Evolutionary conservation across 2,329 filamentous ascomycete genomes (phyloP).

Genomic region (Aspergillus sp.): DNA sequence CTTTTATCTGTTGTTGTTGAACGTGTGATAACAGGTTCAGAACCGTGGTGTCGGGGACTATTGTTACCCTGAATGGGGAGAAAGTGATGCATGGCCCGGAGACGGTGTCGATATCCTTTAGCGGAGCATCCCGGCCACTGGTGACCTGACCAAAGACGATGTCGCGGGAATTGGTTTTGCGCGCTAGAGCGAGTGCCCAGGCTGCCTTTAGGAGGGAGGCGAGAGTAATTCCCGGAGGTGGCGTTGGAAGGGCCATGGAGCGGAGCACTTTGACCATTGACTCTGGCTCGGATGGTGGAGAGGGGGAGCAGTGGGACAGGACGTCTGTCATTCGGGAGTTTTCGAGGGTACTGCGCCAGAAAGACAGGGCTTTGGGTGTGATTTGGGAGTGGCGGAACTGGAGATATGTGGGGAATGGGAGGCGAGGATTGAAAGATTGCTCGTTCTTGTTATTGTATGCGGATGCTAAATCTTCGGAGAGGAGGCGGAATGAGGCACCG

Average conservation of each 20-base stretch:
- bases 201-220: constrained; percentile 41
- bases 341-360: background rate
- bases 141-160: constrained; percentile 44
- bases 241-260: constrained; percentile 8
- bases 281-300: background rate
- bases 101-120: constrained; percentile 39
- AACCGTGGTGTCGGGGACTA: no score
- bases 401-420: background rate
- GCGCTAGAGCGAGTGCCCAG: constrained; percentile 39
- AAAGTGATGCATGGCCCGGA: constrained; percentile 30
- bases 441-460: background rate
- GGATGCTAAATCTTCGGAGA: background rate
- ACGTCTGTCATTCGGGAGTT: background rate
- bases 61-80: background rate
- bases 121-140: constrained; percentile 40
- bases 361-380: background rate
- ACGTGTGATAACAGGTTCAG: no score
- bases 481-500: background rate
- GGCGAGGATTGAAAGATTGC: background rate
- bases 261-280: background rate
- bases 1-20: no score
- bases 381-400: background rate
- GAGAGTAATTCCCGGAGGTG: constrained; percentile 16
- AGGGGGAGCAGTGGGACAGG: background rate
- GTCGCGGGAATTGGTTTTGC: constrained; percentile 36